Percentiles rank a stretch among this genome's conserved stretches.
These are phyloP conservation scores for Delphinella strobiligena DNA, from an alignment of 2,329 filamentous ascomycete genomes.

Conservation along the genomic window DNA sequence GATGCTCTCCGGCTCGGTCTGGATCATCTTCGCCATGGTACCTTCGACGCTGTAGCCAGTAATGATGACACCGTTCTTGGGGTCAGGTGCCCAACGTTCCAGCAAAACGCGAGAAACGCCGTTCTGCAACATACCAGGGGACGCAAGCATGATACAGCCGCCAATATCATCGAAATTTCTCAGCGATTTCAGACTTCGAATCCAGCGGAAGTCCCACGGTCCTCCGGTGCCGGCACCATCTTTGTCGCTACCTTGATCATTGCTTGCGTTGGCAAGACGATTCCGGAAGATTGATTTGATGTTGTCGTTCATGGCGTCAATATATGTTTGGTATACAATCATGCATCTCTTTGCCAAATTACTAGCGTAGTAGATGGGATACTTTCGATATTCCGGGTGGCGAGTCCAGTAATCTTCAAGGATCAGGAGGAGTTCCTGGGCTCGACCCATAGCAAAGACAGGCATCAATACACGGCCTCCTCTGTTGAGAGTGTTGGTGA, in stretches of 20 bases:
- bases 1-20: constrained; percentile 90
- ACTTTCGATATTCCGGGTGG: constrained; percentile 76
- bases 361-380: constrained; percentile 94
- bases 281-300: constrained; percentile 93
- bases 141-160: constrained; percentile 92
- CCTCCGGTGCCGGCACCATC: constrained; percentile 48
- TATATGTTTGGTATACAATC: constrained; percentile 97
- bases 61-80: constrained; percentile 96
- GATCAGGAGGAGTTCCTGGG: constrained; percentile 87
- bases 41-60: constrained; percentile 98
- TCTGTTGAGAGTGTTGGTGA: constrained; percentile 80
- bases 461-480: constrained; percentile 89
- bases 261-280: constrained; percentile 74
- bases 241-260: constrained; percentile 47
- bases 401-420: constrained; percentile 94
- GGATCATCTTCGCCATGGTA: constrained; percentile 92
- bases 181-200: constrained; percentile 80
- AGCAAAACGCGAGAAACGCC: constrained; percentile 86
- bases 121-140: constrained; percentile 95
- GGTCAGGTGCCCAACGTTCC: constrained; percentile 90
- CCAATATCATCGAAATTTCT: constrained; percentile 95
- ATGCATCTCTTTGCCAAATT: constrained; percentile 94
- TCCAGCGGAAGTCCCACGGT: constrained; percentile 94
- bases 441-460: constrained; percentile 85
- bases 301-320: constrained; percentile 97